phyloP scores from a whole-genome alignment of 192 early-diverging fungal species.

The Coemansia sp. region DNA sequence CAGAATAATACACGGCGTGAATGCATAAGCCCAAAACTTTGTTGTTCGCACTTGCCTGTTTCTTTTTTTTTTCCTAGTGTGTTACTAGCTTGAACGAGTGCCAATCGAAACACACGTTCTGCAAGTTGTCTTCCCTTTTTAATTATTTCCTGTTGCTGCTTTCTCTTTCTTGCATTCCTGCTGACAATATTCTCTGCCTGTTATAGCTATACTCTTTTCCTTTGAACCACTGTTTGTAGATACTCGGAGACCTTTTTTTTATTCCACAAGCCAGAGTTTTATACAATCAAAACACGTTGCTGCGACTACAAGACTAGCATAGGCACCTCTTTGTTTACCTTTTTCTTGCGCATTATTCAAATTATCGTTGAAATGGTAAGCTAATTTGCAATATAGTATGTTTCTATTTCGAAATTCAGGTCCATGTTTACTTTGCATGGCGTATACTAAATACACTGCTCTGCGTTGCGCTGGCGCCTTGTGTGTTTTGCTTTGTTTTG shows the following conservation, averaged over 20 bases:
- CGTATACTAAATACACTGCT: not conserved
- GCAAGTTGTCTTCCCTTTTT: not conserved
- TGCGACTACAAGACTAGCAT: not conserved
- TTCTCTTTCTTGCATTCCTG: not conserved
- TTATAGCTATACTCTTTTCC: not conserved
- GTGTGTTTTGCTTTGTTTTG: not conserved
- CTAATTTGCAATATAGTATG: not conserved
- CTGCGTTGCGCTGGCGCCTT: not conserved
- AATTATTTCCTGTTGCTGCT: not conserved
- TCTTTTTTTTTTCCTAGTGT: not conserved
- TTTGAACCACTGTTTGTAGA: not conserved
- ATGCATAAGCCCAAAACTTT: not conserved
- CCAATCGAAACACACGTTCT: not conserved
- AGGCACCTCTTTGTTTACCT: not conserved
- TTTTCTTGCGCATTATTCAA: not conserved
- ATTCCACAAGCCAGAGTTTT: not conserved
- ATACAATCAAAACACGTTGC: not conserved
- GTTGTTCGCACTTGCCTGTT: not conserved
- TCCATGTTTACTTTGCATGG: not conserved
- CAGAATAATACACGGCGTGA: not conserved
- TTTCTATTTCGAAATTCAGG: not conserved
- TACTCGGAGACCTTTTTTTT: not conserved
- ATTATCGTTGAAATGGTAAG: constrained; percentile 5
- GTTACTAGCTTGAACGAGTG: not conserved
- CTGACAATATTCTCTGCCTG: not conserved